Conservation (phyloP, 2,329 filamentous ascomycete species). For the Paecilomyces dactylethromorphus region DNA sequence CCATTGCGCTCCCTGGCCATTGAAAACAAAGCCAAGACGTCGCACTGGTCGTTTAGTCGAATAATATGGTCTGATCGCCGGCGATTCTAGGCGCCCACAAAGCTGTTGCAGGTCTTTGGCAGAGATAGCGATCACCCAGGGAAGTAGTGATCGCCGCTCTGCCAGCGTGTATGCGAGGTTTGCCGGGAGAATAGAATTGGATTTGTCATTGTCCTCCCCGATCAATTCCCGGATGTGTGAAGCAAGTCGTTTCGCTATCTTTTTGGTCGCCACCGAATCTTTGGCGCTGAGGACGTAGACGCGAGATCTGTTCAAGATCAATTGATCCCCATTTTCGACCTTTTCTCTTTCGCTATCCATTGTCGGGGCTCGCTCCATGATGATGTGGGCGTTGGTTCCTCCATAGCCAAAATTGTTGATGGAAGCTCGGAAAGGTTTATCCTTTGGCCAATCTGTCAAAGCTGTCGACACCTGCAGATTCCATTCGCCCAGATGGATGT, state of each 20-base stretch:
- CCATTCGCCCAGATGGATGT: constrained; percentile 14
- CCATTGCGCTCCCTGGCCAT: constrained; percentile 5
- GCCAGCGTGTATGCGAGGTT: too few relatives aligned
- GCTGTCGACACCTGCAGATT: constrained; percentile 5
- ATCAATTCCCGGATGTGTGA: background rate
- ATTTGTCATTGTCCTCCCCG: background rate
- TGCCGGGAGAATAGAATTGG: background rate
- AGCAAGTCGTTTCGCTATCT: background rate
- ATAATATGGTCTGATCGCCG: background rate
- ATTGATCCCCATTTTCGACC: constrained; percentile 6
- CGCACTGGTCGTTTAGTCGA: constrained; percentile 1
- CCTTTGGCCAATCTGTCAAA: background rate
- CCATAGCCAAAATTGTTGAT: constrained; percentile 35
- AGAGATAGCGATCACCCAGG: too few relatives aligned
- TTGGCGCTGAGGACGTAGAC: background rate
- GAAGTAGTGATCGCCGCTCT: too few relatives aligned
- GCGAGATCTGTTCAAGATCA: constrained; percentile 1
- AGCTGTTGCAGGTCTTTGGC: too few relatives aligned
- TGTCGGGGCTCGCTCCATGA: constrained; percentile 16
- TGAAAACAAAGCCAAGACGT: constrained; percentile 22
- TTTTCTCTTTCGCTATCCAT: constrained; percentile 9
- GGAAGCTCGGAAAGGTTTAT: constrained; percentile 5
- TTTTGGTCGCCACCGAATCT: background rate
- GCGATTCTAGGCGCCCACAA: background rate
- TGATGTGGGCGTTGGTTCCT: constrained; percentile 26